Conservation (phyloP, 169 alveolate species). For the Neospora caninum region DNA sequence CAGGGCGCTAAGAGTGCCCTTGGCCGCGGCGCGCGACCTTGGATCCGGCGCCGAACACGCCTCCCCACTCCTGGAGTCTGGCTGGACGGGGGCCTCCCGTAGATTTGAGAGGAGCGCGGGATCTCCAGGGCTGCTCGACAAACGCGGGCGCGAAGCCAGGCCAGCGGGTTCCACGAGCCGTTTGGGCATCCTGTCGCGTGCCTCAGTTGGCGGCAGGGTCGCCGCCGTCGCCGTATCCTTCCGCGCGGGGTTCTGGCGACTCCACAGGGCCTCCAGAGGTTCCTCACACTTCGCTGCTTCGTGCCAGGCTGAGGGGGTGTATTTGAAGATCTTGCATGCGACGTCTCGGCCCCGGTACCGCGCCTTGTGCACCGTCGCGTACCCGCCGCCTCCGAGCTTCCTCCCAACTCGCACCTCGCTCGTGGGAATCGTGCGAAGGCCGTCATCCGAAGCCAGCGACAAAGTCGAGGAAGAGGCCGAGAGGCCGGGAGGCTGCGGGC, state of each 20-base stretch:
- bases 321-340: slow-evolving; percentile 53
- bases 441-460: neutral
- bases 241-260: neutral
- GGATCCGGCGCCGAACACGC: too few relatives aligned
- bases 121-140: neutral
- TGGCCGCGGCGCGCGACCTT: too few relatives aligned
- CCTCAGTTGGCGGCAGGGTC: too few relatives aligned
- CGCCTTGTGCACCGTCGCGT: slow-evolving; percentile 42
- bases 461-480: neutral
- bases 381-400: slow-evolving; percentile 42
- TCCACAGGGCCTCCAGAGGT: neutral
- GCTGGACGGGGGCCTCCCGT: too few relatives aligned
- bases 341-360: slow-evolving; percentile 6
- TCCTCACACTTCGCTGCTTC: neutral
- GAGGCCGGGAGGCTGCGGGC: neutral
- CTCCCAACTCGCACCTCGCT: slow-evolving; percentile 29
- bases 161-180: too few relatives aligned
- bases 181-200: too few relatives aligned
- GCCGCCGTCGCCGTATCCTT: neutral
- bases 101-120: too few relatives aligned
- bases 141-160: too few relatives aligned
- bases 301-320: neutral
- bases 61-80: too few relatives aligned
- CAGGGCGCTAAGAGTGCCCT: too few relatives aligned
- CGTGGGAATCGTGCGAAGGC: slow-evolving; percentile 8